Evolutionary conservation across 2,329 filamentous ascomycete species (phyloP), one percentile per base, ranked within the genome.

Genomic region (Cytospora schulzeri): DNA sequence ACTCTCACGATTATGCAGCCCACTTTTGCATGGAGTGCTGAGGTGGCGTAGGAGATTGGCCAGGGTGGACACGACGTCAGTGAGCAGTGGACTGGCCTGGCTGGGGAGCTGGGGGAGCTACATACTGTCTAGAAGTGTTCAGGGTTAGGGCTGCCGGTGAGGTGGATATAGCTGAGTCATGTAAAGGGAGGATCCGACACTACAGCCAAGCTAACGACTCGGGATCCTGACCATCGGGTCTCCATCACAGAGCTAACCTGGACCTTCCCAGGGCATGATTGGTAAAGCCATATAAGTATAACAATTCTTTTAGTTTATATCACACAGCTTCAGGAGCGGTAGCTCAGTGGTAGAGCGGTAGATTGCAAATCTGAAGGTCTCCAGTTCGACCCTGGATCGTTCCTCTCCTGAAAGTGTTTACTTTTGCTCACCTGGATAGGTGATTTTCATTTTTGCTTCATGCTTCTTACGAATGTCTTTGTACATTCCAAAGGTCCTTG

Each of bases 1-100:
- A 41, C 51, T 51, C 54, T 63, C 51, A 57, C 53, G 57, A 66
- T 64, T 58, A 61, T 64, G 52, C 61, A 55, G n/a, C 28, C 50
- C 24, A 50, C 50, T 48, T 58, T 38, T 58, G 45, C 54, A 57
- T 58, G 61, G 54, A 54, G 61, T 48, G 45, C 22, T 48, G 45
- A 48, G 45, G n/a, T 63, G 61, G 61, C 61, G 55, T 63, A 9
- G 61, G 48, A 58, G 31, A 33, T n/a, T n/a, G 15, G 9, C 28
- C 19, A 35, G 22, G 19, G 22, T 22, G 60, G 29, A 24, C 51
- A 26, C 61, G 61, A 63, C 61, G 61, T 63, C 61, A 63, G 54
- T 17, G 56, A 24, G 19, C 22, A 33, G 38, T 57, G n/a, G n/a
- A n/a, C n/a, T n/a, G n/a, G n/a, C n/a, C n/a, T 33, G 22, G 29